A percentile compares a stretch with the other conserved stretches of the same genome.
phyloP scores from a whole-genome alignment of 306 rosid species.

The Cucurbita pepo region DNA sequence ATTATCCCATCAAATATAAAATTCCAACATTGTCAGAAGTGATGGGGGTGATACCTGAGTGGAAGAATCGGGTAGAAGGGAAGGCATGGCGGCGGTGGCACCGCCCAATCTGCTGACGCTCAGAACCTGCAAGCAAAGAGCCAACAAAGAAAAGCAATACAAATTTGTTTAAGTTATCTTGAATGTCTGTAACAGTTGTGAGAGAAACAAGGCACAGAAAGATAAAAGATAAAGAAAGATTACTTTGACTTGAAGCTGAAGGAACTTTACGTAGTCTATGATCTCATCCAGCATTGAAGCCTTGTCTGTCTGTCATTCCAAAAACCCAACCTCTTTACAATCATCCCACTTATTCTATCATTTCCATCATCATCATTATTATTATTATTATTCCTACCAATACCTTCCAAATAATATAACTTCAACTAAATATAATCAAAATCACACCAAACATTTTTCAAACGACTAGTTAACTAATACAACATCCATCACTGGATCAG shows the following conservation, averaged over 20 bases:
- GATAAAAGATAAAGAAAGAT: neutral
- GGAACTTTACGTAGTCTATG: slow-evolving; percentile 31
- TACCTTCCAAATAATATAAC: too few species aligned
- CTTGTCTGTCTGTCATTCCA: slow-evolving; percentile 25
- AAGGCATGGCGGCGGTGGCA: slow-evolving; percentile 8
- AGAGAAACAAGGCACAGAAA: neutral
- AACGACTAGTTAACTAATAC: too few species aligned
- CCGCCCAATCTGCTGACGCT: slow-evolving; percentile 20
- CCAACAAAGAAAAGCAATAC: neutral
- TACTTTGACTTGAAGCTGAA: slow-evolving; percentile 40
- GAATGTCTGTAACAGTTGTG: neutral
- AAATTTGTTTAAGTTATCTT: neutral
- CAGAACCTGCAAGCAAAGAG: slow-evolving; percentile 17
- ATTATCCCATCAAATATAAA: too few species aligned
- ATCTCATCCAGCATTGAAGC: slow-evolving; percentile 39
- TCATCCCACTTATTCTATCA: too few species aligned
- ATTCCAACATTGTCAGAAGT: too few species aligned
- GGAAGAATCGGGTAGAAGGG: neutral
- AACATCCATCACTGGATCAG: too few species aligned
- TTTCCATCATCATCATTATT: too few species aligned
- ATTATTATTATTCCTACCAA: too few species aligned
- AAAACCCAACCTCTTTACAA: neutral
- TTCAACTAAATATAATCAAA: too few species aligned
- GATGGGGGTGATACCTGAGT: neutral
- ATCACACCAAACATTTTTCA: too few species aligned